phyloP scores from a whole-genome alignment of 2,329 filamentous ascomycete species.

The Fragosphaeria purpurea region DNA sequence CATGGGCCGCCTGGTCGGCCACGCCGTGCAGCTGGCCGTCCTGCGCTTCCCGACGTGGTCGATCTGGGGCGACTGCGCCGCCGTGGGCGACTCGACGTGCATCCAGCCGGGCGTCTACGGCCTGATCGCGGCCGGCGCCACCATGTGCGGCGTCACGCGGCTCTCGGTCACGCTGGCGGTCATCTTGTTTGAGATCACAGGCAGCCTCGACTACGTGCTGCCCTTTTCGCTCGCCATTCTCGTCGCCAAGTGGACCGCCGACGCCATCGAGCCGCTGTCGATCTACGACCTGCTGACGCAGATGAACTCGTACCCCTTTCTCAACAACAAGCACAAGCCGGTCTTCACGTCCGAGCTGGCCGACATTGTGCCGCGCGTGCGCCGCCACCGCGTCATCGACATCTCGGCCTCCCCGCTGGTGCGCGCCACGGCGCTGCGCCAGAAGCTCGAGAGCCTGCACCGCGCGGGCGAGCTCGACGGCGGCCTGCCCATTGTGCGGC shows the following conservation, averaged over 20 bases:
- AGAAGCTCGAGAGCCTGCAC: slow-evolving; percentile 73
- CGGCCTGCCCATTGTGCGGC: slow-evolving; percentile 73
- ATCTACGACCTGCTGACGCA: slow-evolving; percentile 94
- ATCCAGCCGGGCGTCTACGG: slow-evolving; percentile 97
- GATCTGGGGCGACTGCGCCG: slow-evolving; percentile 66
- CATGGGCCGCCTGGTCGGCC: slow-evolving; percentile 79
- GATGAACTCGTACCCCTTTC: slow-evolving; percentile 94
- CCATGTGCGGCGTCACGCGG: slow-evolving; percentile 95
- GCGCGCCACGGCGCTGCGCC: slow-evolving; percentile 62
- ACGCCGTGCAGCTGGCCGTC: slow-evolving; percentile 72
- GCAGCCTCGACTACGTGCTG: slow-evolving; percentile 87
- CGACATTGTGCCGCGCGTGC: slow-evolving; percentile 71
- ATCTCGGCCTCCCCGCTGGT: slow-evolving; percentile 76
- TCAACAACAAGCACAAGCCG: slow-evolving; percentile 93
- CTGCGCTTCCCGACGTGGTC: slow-evolving; percentile 60
- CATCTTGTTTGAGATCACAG: slow-evolving; percentile 91
- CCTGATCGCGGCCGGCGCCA: slow-evolving; percentile 85
- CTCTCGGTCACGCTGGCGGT: slow-evolving; percentile 88
- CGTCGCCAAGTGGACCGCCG: slow-evolving; percentile 96
- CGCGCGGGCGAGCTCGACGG: slow-evolving; percentile 84
- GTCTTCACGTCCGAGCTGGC: slow-evolving; percentile 80
- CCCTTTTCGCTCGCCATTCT: slow-evolving; percentile 88
- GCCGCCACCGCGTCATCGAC: slow-evolving; percentile 74
- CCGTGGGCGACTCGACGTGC: slow-evolving; percentile 64
- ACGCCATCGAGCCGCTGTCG: slow-evolving; percentile 85